phyloP scores from a whole-genome alignment of 306 rosid genomes.

The Elaeagnus macrophylla region DNA sequence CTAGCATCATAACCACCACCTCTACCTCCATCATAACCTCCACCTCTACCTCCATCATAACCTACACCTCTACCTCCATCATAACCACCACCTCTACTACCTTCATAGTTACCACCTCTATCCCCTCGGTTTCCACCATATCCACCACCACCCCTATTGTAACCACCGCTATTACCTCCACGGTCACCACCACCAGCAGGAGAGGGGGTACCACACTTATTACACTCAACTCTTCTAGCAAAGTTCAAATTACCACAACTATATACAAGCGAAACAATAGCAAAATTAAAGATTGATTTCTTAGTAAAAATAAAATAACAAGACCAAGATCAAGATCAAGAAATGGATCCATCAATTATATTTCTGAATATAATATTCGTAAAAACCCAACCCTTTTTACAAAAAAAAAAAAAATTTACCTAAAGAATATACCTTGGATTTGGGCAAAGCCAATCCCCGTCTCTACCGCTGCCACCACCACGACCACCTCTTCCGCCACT shows the following conservation, averaged over 20 bases:
- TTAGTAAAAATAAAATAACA: too few relatives aligned
- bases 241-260: slow-evolving; percentile 94
- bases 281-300: slow-evolving; percentile 10
- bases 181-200: slow-evolving; percentile 51
- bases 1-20: slow-evolving; percentile 37
- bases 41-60: slow-evolving; percentile 24
- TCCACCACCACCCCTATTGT: slow-evolving; percentile 40
- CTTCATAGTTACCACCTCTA: slow-evolving; percentile 19
- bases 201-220: slow-evolving; percentile 87
- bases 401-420: background rate
- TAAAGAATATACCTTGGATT: slow-evolving; percentile 48
- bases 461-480: slow-evolving; percentile 88
- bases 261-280: slow-evolving; percentile 17
- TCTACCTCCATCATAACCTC: slow-evolving; percentile 35
- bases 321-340: too few relatives aligned
- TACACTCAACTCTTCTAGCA: slow-evolving; percentile 92
- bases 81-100: slow-evolving; percentile 24
- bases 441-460: slow-evolving; percentile 98
- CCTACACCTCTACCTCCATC: slow-evolving; percentile 24
- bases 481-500: slow-evolving; percentile 60
- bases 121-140: slow-evolving; percentile 28
- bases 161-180: slow-evolving; percentile 42
- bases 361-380: background rate
- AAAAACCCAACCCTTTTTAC: background rate
- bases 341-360: too few relatives aligned